phyloP scores from a whole-genome alignment of 257 asterid species.

The Primulina eburnea region DNA sequence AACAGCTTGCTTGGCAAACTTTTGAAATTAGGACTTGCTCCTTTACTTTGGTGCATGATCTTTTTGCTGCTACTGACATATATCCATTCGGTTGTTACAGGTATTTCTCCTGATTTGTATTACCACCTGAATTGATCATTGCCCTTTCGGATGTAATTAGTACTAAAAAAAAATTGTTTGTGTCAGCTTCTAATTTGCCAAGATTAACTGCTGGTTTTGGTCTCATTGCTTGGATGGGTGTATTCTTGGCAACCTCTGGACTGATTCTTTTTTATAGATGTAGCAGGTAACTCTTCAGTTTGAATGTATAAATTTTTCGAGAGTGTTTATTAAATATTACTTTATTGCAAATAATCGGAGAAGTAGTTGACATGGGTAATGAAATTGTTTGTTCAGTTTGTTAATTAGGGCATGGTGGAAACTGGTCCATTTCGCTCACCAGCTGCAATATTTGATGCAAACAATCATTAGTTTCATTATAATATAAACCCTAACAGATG shows the following conservation, averaged over 20 bases:
- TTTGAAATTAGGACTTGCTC: constrained; percentile 94
- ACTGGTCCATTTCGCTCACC: background rate
- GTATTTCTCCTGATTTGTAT: constrained; percentile 41
- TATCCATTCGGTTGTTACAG: constrained; percentile 67
- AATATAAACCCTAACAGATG: background rate
- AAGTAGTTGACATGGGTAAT: constrained; percentile 12
- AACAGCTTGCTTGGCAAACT: constrained; percentile 68
- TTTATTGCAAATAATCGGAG: background rate
- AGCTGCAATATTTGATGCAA: background rate
- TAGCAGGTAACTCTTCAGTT: constrained; percentile 68
- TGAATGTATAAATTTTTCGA: constrained; percentile 19
- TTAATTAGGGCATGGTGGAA: constrained; percentile 6
- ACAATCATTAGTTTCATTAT: background rate
- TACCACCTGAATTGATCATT: constrained; percentile 10
- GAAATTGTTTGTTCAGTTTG: constrained; percentile 6
- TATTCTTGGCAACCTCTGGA: constrained; percentile 69
- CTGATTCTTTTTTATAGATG: constrained; percentile 76
- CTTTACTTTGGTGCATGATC: constrained; percentile 74
- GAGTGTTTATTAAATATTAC: constrained; percentile 8
- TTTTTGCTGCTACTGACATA: constrained; percentile 67
- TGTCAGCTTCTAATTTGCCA: constrained; percentile 75
- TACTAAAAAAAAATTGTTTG: background rate
- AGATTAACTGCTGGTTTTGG: constrained; percentile 81
- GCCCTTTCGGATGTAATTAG: background rate
- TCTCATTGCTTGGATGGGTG: constrained; percentile 94